A percentile compares a stretch with the other conserved stretches of the same genome.
Conservation (phyloP, 169 alveolate genomes). For the Cystoisospora suis region DNA sequence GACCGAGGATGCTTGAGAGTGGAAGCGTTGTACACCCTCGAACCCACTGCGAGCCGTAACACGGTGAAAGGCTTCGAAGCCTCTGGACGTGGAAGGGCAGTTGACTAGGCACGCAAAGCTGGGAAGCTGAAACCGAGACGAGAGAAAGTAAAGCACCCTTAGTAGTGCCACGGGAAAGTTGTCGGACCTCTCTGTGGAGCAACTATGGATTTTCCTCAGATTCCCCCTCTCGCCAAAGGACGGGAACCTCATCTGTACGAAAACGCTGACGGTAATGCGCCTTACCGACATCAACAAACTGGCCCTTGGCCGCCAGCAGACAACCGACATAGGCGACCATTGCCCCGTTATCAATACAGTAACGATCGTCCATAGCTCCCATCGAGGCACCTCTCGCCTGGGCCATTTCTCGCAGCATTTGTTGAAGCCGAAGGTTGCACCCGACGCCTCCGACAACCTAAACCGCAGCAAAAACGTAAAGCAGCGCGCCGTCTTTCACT, state of each 20-base stretch:
- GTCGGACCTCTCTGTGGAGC: not conserved
- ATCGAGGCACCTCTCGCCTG: slow-evolving; percentile 93
- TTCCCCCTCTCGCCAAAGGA: slow-evolving; percentile 82
- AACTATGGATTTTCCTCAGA: not conserved
- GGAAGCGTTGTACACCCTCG: too few relatives aligned
- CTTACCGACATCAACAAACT: slow-evolving; percentile 77
- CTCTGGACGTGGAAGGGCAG: not conserved
- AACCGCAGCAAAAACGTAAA: not conserved
- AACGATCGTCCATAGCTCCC: slow-evolving; percentile 98
- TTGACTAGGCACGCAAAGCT: too few relatives aligned
- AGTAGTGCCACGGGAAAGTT: not conserved
- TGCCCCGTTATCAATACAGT: slow-evolving; percentile 99
- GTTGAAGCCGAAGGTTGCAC: slow-evolving; percentile 94
- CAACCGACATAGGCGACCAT: slow-evolving; percentile 98
- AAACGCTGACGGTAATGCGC: slow-evolving; percentile 89
- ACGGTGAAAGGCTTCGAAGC: too few relatives aligned
- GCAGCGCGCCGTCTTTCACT: too few relatives aligned
- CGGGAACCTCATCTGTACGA: slow-evolving; percentile 94
- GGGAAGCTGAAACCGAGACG: not conserved
- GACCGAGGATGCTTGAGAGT: too few relatives aligned
- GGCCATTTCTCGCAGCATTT: slow-evolving; percentile 96
- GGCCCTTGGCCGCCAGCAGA: slow-evolving; percentile 79
- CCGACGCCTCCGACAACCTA: slow-evolving; percentile 99
- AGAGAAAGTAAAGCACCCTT: not conserved
- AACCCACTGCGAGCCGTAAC: too few relatives aligned